Conservation (phyloP, 179 eudicot genomes). For the Kewa caespitosa region DNA sequence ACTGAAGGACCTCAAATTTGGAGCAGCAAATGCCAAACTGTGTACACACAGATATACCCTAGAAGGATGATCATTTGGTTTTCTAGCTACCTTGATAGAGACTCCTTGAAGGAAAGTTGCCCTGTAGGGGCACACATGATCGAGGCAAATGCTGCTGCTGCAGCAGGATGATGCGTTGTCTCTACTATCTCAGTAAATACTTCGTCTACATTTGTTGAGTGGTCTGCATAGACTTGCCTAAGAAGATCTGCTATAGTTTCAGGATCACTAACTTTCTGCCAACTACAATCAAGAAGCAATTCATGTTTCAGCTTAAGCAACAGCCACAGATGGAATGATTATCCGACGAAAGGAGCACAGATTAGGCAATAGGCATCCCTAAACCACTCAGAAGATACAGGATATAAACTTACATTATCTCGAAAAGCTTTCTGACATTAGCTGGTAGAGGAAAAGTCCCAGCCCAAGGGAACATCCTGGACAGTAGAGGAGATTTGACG, state of each 20-base stretch:
- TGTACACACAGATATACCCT: neutral
- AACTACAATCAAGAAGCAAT: conserved; percentile 42
- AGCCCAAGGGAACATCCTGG: conserved; percentile 80
- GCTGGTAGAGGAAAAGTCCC: conserved; percentile 95
- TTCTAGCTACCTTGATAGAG: conserved; percentile 58
- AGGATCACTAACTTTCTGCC: conserved; percentile 95
- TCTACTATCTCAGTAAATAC: conserved; percentile 75
- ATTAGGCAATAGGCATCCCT: too few relatives aligned
- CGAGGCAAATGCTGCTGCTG: conserved; percentile 87
- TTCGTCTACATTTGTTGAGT: conserved; percentile 77
- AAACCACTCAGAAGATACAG: conserved; percentile 7
- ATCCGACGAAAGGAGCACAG: neutral
- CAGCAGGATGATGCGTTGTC: conserved; percentile 88
- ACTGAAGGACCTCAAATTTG: conserved; percentile 15
- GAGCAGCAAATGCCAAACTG: neutral
- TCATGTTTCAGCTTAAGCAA: conserved; percentile 6
- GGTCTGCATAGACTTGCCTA: conserved; percentile 93
- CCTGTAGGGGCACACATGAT: conserved; percentile 89
- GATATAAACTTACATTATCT: conserved; percentile 61
- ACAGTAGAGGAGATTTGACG: conserved; percentile 64
- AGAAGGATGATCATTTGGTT: conserved; percentile 6
- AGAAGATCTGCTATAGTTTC: conserved; percentile 72
- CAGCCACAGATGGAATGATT: neutral
- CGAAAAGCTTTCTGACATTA: conserved; percentile 57
- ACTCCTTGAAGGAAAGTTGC: conserved; percentile 65